Conservation (phyloP, 192 early-diverging fungal genomes). For the Pilobolus umbonatus region DNA sequence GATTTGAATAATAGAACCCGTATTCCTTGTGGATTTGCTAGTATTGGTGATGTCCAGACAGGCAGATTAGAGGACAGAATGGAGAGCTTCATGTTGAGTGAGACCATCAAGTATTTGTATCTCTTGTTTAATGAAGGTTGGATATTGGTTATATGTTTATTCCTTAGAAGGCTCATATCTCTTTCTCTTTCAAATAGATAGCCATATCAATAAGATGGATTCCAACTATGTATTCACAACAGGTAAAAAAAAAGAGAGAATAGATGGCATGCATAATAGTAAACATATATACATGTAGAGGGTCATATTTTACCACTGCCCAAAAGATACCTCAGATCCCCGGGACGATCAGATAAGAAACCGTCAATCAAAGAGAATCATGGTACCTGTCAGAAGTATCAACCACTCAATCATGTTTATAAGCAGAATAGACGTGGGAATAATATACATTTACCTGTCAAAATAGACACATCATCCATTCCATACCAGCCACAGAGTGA, state of each 20-base stretch:
- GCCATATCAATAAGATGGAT: constrained; percentile 65
- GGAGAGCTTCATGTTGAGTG: constrained; percentile 92
- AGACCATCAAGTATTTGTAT: constrained; percentile 97
- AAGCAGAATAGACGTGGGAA: background rate
- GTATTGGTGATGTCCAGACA: constrained; percentile 58
- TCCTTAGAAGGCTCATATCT: background rate
- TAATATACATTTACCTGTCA: background rate
- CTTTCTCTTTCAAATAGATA: background rate
- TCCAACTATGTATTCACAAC: constrained; percentile 88
- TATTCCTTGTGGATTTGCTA: constrained; percentile 78
- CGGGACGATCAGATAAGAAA: background rate
- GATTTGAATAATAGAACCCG: constrained; percentile 72
- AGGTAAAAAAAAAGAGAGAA: constrained; percentile 30
- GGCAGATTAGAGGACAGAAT: constrained; percentile 75
- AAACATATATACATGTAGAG: constrained; percentile 28
- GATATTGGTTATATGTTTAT: background rate
- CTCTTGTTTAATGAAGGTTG: constrained; percentile 85
- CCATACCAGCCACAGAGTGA: constrained; percentile 43
- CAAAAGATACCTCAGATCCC: constrained; percentile 13
- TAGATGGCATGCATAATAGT: background rate
- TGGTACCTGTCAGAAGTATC: constrained; percentile 7
- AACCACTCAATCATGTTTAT: background rate
- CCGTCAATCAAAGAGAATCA: background rate
- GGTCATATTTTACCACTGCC: constrained; percentile 53
- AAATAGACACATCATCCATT: constrained; percentile 34